Percentiles rank a stretch among this genome's conserved stretches.
Conservation (phyloP, 257 asterid species). For the Leptodermis oblonga region DNA sequence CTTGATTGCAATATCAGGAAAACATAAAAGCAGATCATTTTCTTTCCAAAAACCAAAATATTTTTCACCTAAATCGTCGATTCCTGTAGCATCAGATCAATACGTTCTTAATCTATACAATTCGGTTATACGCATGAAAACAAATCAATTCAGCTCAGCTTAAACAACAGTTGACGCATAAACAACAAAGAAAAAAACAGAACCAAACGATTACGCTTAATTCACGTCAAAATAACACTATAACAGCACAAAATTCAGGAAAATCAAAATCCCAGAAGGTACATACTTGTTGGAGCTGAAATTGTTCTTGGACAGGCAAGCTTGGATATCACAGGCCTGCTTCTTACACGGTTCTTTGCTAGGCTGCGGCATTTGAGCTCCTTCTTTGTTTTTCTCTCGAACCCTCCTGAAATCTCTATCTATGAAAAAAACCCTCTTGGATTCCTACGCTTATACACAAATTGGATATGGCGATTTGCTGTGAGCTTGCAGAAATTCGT, state of each 20-base stretch:
- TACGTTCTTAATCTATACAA: neutral
- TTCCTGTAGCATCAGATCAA: no score
- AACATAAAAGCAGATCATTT: no score
- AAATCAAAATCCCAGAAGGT: neutral
- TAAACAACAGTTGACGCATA: neutral
- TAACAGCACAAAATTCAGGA: neutral
- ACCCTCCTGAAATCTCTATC: no score
- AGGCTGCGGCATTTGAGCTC: conserved; percentile 55
- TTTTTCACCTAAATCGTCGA: no score
- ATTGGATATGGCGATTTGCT: neutral
- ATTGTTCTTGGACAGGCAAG: conserved; percentile 97
- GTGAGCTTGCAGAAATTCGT: neutral
- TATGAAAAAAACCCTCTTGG: neutral
- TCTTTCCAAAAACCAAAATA: no score
- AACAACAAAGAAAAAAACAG: no score
- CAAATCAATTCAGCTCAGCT: conserved; percentile 3
- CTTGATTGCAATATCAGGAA: no score
- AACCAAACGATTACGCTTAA: no score
- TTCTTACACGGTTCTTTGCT: conserved; percentile 94
- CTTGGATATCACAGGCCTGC: conserved; percentile 91
- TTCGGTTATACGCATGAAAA: neutral
- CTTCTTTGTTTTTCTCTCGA: neutral
- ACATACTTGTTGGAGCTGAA: conserved; percentile 64
- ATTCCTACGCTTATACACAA: neutral
- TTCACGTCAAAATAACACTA: neutral